These are phyloP conservation scores for Podila minutissima DNA, from an alignment of 192 early-diverging fungal species.

Conservation along the genomic window DNA sequence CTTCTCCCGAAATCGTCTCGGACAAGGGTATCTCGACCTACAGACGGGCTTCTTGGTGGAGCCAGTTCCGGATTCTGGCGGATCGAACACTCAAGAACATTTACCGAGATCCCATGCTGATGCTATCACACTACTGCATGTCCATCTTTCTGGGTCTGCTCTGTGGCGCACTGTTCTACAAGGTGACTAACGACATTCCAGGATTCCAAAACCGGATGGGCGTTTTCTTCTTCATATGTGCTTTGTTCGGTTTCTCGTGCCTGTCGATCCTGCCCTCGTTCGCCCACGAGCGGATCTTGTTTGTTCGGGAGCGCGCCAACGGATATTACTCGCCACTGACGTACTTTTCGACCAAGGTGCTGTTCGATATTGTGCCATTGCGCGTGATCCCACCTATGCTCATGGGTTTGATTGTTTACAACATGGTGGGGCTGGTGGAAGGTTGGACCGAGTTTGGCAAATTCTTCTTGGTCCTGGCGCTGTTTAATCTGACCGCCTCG, in stretches of 20 bases:
- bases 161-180: conserved; percentile 69
- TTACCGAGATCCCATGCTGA: conserved; percentile 80
- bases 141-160: conserved; percentile 71
- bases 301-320: conserved; percentile 76
- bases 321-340: conserved; percentile 73
- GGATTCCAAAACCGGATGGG: conserved; percentile 84
- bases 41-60: conserved; percentile 66
- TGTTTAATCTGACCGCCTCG: conserved; percentile 83
- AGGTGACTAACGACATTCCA: conserved; percentile 67
- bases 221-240: conserved; percentile 76
- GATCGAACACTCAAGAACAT: conserved; percentile 85
- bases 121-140: conserved; percentile 78
- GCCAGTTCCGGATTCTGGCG: conserved; percentile 78
- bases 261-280: conserved; percentile 72
- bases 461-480: conserved; percentile 77
- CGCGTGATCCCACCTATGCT: conserved; percentile 83
- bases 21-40: conserved; percentile 50
- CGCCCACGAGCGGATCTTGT: conserved; percentile 68
- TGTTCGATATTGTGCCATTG: conserved; percentile 80
- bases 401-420: conserved; percentile 81
- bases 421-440: conserved; percentile 81
- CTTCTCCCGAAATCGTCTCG: conserved; percentile 2
- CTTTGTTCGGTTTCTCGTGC: conserved; percentile 76
- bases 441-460: conserved; percentile 66
- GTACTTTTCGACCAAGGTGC: conserved; percentile 72